phyloP scores from a whole-genome alignment of 768 basidiomycete genomes.

The Strobilomyces confusus region DNA sequence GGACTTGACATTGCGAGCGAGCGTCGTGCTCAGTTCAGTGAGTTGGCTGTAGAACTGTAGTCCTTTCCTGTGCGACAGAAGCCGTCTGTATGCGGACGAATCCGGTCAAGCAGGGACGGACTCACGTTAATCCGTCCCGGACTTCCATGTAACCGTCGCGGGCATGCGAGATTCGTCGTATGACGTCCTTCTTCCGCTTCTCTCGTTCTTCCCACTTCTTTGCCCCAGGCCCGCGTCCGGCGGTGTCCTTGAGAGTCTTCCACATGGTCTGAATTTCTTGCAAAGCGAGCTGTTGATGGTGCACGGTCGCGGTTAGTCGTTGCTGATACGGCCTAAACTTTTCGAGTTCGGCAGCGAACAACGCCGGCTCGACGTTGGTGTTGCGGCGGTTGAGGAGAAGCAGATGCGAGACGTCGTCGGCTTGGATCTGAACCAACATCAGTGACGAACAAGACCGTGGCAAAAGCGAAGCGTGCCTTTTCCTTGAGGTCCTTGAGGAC shows the following conservation, averaged over 20 bases:
- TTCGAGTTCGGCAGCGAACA: constrained; percentile 92
- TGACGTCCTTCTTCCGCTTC: constrained; percentile 70
- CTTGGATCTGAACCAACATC: constrained; percentile 65
- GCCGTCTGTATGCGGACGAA: constrained; percentile 4
- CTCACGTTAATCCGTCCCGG: constrained; percentile 76
- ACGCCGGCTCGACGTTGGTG: constrained; percentile 72
- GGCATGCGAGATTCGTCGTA: constrained; percentile 67
- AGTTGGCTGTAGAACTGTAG: constrained; percentile 86
- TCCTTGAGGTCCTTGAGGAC: constrained; percentile 94
- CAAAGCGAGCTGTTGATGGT: constrained; percentile 68
- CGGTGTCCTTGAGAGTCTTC: constrained; percentile 67
- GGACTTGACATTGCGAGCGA: constrained; percentile 53
- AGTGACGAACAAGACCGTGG: neutral
- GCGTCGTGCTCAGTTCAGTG: constrained; percentile 52
- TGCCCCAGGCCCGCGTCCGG: constrained; percentile 73
- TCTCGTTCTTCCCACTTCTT: constrained; percentile 81
- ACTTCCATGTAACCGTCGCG: constrained; percentile 86
- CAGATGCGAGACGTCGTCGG: constrained; percentile 94
- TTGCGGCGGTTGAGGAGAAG: constrained; percentile 89
- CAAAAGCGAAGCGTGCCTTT: constrained; percentile 51
- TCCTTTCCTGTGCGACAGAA: constrained; percentile 60
- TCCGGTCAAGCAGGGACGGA: constrained; percentile 18
- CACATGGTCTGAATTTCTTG: constrained; percentile 74
- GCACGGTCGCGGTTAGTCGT: constrained; percentile 71
- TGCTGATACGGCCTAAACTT: constrained; percentile 93